Evolutionary conservation across 1,284 basidiomycete genomes (phyloP), one percentile per base, ranked within the genome.

Genomic region (Neonothopanus nambi): DNA sequence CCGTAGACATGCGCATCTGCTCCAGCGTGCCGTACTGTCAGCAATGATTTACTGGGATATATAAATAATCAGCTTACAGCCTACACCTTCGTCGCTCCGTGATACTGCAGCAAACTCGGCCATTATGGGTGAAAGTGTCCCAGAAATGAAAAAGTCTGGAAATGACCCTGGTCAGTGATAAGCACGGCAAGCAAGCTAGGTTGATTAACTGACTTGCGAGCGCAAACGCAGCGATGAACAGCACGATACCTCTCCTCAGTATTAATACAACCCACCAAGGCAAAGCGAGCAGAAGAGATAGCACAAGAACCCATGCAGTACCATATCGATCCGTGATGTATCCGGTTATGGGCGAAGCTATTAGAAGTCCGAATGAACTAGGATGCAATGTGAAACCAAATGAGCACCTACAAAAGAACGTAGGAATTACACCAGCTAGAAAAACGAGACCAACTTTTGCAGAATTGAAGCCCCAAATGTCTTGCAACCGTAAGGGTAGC

Each of bases 261-360:
- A 78, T 75, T 62, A 91, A 61, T 5, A 88, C 63, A 5, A 77
- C 70, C 72, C 82, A 84, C 84, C 87, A 92, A 0, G 89, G 89
- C 5, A 89, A 54, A 1, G 81, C 66, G 2, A 87, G 63, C 3
- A 83, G 3, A 13, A 91, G 63, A 42, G 73, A 78, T 3, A 76
- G 60, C 23, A 76, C 55, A 1, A 80, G 77, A 42, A 87, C 72
- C 70, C 76, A 82, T 57, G 84, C 82, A 0, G 84, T 58, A 4
- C 89, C 89, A n/a, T 70, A 67, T 51, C 72, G 75, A 66, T 93
- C 90, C 0, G 80, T 69, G 15, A 80, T 67, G 64, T 76, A 81
- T 3, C 90, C 91, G 5, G 82, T 69, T 2, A 90, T 37, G 0
- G 84, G 80, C 2, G 82, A 79, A 2, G 86, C 84, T 86, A 58